A percentile compares a stretch with the other conserved stretches of the same genome.
phyloP scores from a whole-genome alignment of 768 basidiomycete species.

The Guyanaporus albipodus region DNA sequence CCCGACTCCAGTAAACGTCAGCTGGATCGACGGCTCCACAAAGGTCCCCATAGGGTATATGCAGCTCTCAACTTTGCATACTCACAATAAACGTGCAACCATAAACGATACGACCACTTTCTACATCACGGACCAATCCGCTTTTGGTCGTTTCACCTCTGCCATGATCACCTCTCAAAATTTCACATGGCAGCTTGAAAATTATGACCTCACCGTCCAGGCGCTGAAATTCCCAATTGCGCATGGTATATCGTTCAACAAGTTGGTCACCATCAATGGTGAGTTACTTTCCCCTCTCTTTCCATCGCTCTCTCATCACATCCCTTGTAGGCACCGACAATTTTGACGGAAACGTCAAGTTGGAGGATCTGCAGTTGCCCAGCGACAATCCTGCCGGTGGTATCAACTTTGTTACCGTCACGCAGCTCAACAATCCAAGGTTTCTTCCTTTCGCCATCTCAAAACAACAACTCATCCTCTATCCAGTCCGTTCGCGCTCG shows the following conservation, averaged over 20 bases:
- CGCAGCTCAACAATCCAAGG: slow-evolving; percentile 56
- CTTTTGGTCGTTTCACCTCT: slow-evolving; percentile 59
- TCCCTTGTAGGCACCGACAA: slow-evolving; percentile 48
- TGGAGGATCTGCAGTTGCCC: slow-evolving; percentile 61
- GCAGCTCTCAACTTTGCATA: slow-evolving; percentile 42
- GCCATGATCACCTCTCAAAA: slow-evolving; percentile 61
- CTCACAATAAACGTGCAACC: slow-evolving; percentile 51
- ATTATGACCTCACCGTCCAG: slow-evolving; percentile 54
- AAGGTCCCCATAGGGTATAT: slow-evolving; percentile 54
- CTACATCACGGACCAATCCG: slow-evolving; percentile 48
- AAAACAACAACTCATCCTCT: slow-evolving; percentile 1
- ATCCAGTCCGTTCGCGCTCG: slow-evolving; percentile 60
- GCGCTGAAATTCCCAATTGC: slow-evolving; percentile 66
- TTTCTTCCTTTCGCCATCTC: slow-evolving; percentile 12
- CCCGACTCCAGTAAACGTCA: slow-evolving; percentile 51
- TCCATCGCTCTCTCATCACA: neutral
- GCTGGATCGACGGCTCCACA: slow-evolving; percentile 51
- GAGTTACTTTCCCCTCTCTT: slow-evolving; percentile 3
- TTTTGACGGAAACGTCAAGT: slow-evolving; percentile 52
- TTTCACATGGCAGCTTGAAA: slow-evolving; percentile 66
- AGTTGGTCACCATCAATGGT: slow-evolving; percentile 56
- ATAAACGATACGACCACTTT: slow-evolving; percentile 62
- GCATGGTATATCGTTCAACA: slow-evolving; percentile 62
- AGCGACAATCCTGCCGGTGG: slow-evolving; percentile 64
- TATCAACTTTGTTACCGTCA: slow-evolving; percentile 60